phyloP scores from a whole-genome alignment of 106 monocot species.

The Posidonia australis region DNA sequence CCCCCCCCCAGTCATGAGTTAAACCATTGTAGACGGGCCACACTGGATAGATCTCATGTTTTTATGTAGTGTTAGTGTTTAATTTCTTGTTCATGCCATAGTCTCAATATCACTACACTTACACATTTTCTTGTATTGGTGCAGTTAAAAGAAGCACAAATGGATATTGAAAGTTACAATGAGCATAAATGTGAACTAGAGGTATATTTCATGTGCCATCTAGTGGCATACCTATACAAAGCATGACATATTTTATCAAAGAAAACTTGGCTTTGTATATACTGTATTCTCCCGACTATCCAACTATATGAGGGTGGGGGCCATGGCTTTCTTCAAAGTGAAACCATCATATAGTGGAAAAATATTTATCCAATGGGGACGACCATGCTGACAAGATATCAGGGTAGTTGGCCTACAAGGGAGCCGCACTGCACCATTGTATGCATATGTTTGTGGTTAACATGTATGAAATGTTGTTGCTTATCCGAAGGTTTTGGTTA shows the following conservation, averaged over 20 bases:
- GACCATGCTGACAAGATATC: too few species aligned
- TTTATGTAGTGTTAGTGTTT: background rate
- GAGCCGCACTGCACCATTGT: too few species aligned
- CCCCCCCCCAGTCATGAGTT: too few species aligned
- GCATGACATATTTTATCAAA: background rate
- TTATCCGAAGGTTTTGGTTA: too few species aligned
- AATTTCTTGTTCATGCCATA: background rate
- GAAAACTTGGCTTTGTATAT: background rate
- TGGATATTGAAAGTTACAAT: slow-evolving; percentile 14
- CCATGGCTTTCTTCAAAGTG: too few species aligned
- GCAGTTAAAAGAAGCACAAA: slow-evolving; percentile 18
- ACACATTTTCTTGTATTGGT: background rate
- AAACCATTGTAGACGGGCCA: too few species aligned
- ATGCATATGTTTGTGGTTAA: too few species aligned
- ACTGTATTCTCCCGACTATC: background rate
- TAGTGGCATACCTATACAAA: background rate
- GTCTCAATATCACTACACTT: background rate
- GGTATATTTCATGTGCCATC: slow-evolving; percentile 5
- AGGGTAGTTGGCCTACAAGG: too few species aligned
- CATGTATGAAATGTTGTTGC: too few species aligned
- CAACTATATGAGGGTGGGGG: background rate
- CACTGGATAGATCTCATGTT: too few species aligned
- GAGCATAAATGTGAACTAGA: slow-evolving; percentile 14
- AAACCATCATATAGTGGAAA: too few species aligned
- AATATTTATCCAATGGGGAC: too few species aligned